Base-by-base conservation (phyloP, 1,139 yeast genomes). In the Chernovozyma aurita region DNA sequence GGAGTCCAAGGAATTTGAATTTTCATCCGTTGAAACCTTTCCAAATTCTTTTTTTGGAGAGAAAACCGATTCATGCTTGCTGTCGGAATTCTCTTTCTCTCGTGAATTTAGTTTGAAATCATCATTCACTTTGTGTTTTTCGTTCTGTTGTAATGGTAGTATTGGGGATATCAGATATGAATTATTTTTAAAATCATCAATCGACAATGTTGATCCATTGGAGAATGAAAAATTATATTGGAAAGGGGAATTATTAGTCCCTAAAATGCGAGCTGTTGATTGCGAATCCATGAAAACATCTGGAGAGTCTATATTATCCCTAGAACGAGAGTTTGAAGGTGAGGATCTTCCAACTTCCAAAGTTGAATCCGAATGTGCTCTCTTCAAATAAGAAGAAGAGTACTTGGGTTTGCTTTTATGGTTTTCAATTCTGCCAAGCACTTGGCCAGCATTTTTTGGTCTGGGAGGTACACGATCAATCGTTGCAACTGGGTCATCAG, bases 81-180 rank as follows among this genome's bases (percentile, higher is more conserved):
- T n/a, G 21, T 31, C 30, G 13, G 22, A 16, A 17, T 14, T 28
- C 14, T 30, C 32, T 29, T 20, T 16, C 18, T 17, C 16, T 6
- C 15, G 11, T 6, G 33, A 36, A 32, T 29, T 27, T n/a, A 35
- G 28, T 6, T 35, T 24, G 3, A 28, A 25, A 9, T 35, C 35
- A 13, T 39, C 38, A 12, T 31, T 37, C 24, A 31, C 16, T 8
- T 26, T 22, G 2, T 34, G 15, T 15, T 28, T 29, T 6, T 42
- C 33, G 25, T 34, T 37, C 18, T 45, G 34, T 22, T 47, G 41
- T 14, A 47, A 42, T 16, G 69, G 57, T 28, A 67, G 50, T 35
- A 65, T 49, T 3, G 74, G 74, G 12, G 71, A 65, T 13, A 69
- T 59, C 37, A 66, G 51, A 42, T 65, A 66, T 42, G 46, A 65